Percentiles rank a stretch among this genome's conserved stretches.
phyloP scores from a whole-genome alignment of 164 flowering plant species.

The Sextonia rubra region DNA sequence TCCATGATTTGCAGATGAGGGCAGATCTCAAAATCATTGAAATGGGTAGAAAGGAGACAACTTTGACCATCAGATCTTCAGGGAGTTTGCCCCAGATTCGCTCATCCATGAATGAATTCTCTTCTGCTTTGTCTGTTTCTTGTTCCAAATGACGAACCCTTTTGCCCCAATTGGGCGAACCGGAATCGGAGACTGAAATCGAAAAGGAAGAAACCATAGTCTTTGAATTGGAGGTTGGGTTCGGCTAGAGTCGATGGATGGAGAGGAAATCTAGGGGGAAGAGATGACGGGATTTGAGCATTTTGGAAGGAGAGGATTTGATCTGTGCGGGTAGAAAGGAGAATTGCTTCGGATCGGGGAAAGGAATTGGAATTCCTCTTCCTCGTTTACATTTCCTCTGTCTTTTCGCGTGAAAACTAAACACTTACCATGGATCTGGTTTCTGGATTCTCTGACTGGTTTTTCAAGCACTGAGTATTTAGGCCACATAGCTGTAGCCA shows the following conservation, averaged over 20 bases:
- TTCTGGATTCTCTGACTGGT: too few species aligned
- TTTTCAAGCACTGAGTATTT: too few species aligned
- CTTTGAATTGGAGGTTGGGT: background rate
- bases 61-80: slow-evolving; percentile 5
- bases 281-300: background rate
- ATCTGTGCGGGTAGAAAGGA: background rate
- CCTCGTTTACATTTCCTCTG: too few species aligned
- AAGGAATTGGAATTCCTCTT: background rate
- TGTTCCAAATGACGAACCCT: background rate
- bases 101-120: slow-evolving; percentile 5
- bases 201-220: background rate
- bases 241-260: background rate
- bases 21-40: slow-evolving; percentile 7
- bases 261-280: background rate
- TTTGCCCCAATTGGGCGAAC: slow-evolving; percentile 1
- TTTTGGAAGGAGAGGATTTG: background rate
- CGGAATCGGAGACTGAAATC: background rate
- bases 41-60: slow-evolving; percentile 2
- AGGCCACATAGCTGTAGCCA: too few species aligned
- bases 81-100: slow-evolving; percentile 7
- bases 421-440: too few species aligned
- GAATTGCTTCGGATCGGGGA: background rate
- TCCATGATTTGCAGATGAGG: slow-evolving; percentile 8
- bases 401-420: too few species aligned
- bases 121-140: background rate